A percentile compares a stretch with the other conserved stretches of the same genome.
These are phyloP conservation scores for Candolleomyces eurysporus DNA, from an alignment of 768 basidiomycete species.

Conservation along the genomic window DNA sequence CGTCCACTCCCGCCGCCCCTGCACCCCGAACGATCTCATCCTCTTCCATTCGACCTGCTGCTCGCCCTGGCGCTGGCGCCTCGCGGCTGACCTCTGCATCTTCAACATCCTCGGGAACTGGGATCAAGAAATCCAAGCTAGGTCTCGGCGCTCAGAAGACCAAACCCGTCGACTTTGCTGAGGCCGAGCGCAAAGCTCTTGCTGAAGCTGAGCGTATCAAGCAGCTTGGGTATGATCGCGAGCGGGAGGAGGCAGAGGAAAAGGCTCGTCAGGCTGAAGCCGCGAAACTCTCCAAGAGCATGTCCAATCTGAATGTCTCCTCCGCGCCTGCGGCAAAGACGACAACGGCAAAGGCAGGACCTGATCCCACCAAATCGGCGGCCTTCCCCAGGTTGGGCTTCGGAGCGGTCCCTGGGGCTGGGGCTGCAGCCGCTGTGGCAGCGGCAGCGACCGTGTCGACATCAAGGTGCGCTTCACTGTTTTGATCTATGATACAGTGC, in stretches of 20 bases:
- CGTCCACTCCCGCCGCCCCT: constrained; percentile 41
- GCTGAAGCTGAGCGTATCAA: constrained; percentile 93
- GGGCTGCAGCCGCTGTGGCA: constrained; percentile 50
- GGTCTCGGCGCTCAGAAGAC: constrained; percentile 90
- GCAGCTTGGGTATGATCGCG: constrained; percentile 87
- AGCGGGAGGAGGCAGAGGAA: constrained; percentile 82
- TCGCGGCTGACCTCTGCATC: constrained; percentile 38
- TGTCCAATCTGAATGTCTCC: constrained; percentile 31
- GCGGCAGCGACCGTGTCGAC: constrained; percentile 28
- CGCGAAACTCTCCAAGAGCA: constrained; percentile 36
- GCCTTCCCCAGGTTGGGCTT: constrained; percentile 79
- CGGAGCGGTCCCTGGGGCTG: constrained; percentile 70
- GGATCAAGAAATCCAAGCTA: constrained; percentile 62
- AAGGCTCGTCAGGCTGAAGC: constrained; percentile 62
- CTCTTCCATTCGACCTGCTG: constrained; percentile 41
- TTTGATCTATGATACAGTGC: not conserved
- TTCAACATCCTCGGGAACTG: constrained; percentile 23
- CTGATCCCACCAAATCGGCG: constrained; percentile 29
- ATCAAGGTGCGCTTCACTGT: constrained; percentile 26
- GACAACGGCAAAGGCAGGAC: constrained; percentile 15
- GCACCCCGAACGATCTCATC: constrained; percentile 63
- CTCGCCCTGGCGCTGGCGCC: constrained; percentile 42
- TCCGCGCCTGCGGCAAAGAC: constrained; percentile 21
- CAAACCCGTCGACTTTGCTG: constrained; percentile 87
- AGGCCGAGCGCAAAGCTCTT: constrained; percentile 84